Base-by-base conservation (phyloP, 345 rosid species). In the Alliaria petiolata region DNA sequence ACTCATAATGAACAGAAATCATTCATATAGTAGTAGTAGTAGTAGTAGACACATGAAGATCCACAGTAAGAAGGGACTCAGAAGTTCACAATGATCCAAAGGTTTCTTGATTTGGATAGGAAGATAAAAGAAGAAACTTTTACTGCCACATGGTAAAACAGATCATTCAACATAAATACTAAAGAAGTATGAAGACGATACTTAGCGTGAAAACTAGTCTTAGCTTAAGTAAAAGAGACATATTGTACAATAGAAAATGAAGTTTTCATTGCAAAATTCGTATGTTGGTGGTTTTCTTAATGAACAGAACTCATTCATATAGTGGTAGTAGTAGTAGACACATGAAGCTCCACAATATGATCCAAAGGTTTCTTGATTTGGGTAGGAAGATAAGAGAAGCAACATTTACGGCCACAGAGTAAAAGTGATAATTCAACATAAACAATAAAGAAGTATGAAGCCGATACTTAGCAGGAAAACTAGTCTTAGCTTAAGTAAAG, bases 211-310 rank as follows among this genome's bases (percentile, higher is more conserved):
- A 17, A 39, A 67, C 42, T 17, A 42, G 44, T 30, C 31, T 59
- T 39, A 16, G 19, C 44, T 4, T 13, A 42, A 40, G 19, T 0
- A 40, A 67, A 54, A 55, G 43, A n/a, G n/a, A n/a, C n/a, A n/a
- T n/a, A n/a, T n/a, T n/a, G n/a, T n/a, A n/a, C n/a, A n/a, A 67
- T 14, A 64, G 12, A n/a, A 0, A 39, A 7, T 4, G 51, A 43
- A 43, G 12, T 56, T 43, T 8, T 10, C 28, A 28, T 40, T 43
- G 64, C 13, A 20, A 6, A 58, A 1, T 1, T 4, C 26, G 9
- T 6, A 25, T 47, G 40, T 6, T 19, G 1, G 15, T 13, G 16
- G 50, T 57, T 43, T n/a, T 69, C 85, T 76, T 79, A 87, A n/a
- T n/a, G n/a, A n/a, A n/a, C n/a, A n/a, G n/a, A n/a, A n/a, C n/a